phyloP scores from a whole-genome alignment of 2,329 filamentous ascomycete species.

The Fusarium armeniacum region DNA sequence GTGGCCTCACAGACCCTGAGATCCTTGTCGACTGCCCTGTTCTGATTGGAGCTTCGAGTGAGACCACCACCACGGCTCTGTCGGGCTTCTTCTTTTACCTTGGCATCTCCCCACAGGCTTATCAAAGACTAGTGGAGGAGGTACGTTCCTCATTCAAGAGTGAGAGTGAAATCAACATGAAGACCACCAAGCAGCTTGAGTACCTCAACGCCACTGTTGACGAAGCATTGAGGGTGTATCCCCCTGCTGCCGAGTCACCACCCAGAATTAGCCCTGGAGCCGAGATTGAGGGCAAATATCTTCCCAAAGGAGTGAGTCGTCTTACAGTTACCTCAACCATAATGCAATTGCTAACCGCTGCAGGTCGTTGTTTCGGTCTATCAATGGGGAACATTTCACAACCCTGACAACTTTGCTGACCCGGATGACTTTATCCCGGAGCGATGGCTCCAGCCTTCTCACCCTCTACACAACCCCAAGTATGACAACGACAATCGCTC shows the following conservation, averaged over 20 bases:
- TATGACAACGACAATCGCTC: conserved; percentile 1
- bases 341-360: neutral
- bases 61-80: conserved; percentile 5
- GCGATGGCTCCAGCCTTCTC: neutral
- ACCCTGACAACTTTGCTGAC: neutral
- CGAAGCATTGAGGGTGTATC: conserved; percentile 4
- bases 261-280: neutral
- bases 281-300: neutral
- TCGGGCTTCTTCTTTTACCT: conserved; percentile 2
- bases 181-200: neutral
- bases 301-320: conserved; percentile 1
- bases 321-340: neutral
- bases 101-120: neutral
- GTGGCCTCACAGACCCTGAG: neutral
- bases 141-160: neutral
- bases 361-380: neutral
- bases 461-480: neutral
- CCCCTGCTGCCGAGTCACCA: conserved; percentile 1
- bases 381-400: conserved; percentile 2
- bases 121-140: neutral
- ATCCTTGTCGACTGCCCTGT: neutral
- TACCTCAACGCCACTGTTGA: conserved; percentile 1
- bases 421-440: neutral
- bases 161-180: conserved; percentile 6
- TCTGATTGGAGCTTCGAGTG: neutral